Evolutionary conservation across 2,329 filamentous ascomycete genomes (phyloP), one percentile per base, ranked within the genome.

Genomic region (Ophiocordyceps sinensis): DNA sequence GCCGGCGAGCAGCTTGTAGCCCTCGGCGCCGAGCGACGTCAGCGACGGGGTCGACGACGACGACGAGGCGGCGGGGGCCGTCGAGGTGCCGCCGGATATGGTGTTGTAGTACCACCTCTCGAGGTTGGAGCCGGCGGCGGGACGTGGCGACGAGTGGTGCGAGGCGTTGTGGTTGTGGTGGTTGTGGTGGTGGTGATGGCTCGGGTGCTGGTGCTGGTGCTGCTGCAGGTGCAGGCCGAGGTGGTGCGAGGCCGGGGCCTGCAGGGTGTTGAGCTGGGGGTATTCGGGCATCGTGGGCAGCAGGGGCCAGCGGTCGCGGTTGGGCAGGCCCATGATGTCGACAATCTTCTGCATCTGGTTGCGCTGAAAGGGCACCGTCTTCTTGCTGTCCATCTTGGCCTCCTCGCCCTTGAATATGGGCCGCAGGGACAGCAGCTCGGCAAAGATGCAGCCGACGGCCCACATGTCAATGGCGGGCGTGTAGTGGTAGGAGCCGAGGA

Each of bases 291-390:
- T 94, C 32, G 80, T 75, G 1, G 77, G 68, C 2, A 98, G 66
- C 26, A 89, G 71, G 0, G 88, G 85, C 91, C 91, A 98, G 23
- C 79, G 76, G 39, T 94, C 85, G 53, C 89, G 89, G 7, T 76
- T 85, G 0, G 91, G 91, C 49, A 94, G 66, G 28, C 91, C 91
- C 67, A 98, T 81, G 47, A 98, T 87, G 56, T 98, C 91, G 31
- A 94, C 85, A 51, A 98, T 98, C 63, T 94, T 95, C 56, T 91
- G 86, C 89, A 98, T 96, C 64, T 98, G 91, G 53, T 95, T 95
- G 13, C 88, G 77, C 61, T 98, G 91, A 52, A 98, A 98, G 0
- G 91, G 91, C 0, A 96, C 88, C 0, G 85, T 91, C 65, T 96
- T 96, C 63, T 98, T 98, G 52, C 77, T 85, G 61, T 98, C 91